Evolutionary conservation across 306 rosid genomes (phyloP).

Genomic region (Quercus variabilis): DNA sequence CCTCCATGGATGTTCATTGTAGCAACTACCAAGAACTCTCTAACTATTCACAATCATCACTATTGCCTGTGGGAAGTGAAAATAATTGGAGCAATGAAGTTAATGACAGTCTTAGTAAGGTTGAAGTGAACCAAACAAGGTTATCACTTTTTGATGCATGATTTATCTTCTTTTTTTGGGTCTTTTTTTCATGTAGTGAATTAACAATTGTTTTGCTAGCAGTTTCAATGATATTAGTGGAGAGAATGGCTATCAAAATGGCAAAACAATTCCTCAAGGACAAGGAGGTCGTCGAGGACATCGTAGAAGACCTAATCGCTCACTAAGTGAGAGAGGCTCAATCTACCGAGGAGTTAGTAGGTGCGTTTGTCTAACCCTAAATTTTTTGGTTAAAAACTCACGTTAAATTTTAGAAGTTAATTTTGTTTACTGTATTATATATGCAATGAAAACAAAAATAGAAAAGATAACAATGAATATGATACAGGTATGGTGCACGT

Average conservation of each 20-base stretch:
- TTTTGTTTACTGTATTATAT: too few relatives aligned
- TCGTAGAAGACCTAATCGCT: neutral
- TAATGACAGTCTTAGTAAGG: neutral
- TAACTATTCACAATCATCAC: neutral
- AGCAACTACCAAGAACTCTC: neutral
- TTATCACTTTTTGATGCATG: neutral
- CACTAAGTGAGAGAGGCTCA: conserved; percentile 12
- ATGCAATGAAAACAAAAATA: too few relatives aligned
- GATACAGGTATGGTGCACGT: conserved; percentile 18
- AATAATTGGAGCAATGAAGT: neutral
- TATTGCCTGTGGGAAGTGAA: neutral
- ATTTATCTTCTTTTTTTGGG: neutral
- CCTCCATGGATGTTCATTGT: neutral
- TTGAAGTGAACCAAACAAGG: neutral
- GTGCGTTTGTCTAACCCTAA: neutral
- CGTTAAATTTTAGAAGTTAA: too few relatives aligned
- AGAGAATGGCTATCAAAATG: neutral
- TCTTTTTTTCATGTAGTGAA: neutral
- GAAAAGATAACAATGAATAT: neutral
- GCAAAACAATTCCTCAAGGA: neutral
- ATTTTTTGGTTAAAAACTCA: neutral
- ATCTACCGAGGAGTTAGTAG: conserved; percentile 36
- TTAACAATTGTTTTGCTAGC: neutral
- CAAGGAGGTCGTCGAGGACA: neutral
- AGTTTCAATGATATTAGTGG: neutral